Conservation (phyloP, 805 yeast species). For the Phaffomyces thermotolerans region DNA sequence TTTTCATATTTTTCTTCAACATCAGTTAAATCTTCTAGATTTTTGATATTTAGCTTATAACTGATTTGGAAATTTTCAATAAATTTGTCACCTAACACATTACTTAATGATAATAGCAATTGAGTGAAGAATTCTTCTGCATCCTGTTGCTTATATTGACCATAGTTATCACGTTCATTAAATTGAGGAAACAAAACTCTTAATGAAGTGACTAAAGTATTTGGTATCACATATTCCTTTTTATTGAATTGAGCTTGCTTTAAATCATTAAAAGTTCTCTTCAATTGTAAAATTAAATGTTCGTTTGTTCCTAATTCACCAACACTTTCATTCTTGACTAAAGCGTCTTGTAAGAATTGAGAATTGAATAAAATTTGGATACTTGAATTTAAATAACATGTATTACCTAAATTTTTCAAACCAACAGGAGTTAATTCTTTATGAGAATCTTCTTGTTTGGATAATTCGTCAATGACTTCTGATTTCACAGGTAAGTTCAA, state of each 20-base stretch:
- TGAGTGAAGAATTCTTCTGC: slow-evolving; percentile 95
- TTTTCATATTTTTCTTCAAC: slow-evolving; percentile 46
- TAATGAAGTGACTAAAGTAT: slow-evolving; percentile 54
- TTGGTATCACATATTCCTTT: slow-evolving; percentile 45
- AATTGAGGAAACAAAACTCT: slow-evolving; percentile 81
- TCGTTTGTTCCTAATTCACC: slow-evolving; percentile 29
- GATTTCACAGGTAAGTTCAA: slow-evolving; percentile 40
- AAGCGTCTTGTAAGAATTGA: slow-evolving; percentile 58
- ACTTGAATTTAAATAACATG: slow-evolving; percentile 88
- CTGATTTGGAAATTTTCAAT: slow-evolving; percentile 57
- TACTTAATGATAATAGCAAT: slow-evolving; percentile 47
- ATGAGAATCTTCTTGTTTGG: slow-evolving; percentile 32
- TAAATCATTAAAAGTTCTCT: slow-evolving; percentile 35
- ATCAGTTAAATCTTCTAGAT: slow-evolving; percentile 47
- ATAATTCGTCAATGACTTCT: slow-evolving; percentile 65
- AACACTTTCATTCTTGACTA: slow-evolving; percentile 41
- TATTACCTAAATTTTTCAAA: slow-evolving; percentile 88
- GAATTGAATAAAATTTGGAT: slow-evolving; percentile 82
- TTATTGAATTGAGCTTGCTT: slow-evolving; percentile 29
- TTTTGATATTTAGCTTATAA: slow-evolving; percentile 56
- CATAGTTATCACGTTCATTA: slow-evolving; percentile 65
- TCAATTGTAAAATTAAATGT: slow-evolving; percentile 41
- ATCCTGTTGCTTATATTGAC: slow-evolving; percentile 88
- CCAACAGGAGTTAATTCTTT: slow-evolving; percentile 65
- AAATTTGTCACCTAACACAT: slow-evolving; percentile 40